Conservation (phyloP, 2,329 filamentous ascomycete species). For the Daldinia sp. region DNA sequence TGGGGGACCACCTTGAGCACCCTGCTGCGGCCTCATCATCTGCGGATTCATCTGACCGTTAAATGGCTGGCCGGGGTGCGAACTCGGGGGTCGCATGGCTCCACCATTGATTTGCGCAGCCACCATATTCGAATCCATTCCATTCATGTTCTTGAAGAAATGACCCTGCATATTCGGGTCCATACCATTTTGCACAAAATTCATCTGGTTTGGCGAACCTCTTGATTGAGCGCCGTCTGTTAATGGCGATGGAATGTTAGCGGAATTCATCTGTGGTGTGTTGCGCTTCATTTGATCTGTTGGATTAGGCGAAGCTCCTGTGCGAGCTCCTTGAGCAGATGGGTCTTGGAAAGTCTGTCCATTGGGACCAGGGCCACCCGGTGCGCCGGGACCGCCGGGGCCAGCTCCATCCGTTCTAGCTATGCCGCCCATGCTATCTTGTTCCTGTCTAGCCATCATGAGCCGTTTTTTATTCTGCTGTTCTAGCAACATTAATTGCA, state of each 20-base stretch:
- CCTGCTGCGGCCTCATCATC: slow-evolving; percentile 58
- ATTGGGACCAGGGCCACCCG: slow-evolving; percentile 61
- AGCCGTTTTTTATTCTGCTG: slow-evolving; percentile 88
- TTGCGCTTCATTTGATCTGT: slow-evolving; percentile 81
- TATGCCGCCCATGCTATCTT: slow-evolving; percentile 68
- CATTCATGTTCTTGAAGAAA: slow-evolving; percentile 65
- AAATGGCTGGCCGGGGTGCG: slow-evolving; percentile 64
- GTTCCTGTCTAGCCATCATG: slow-evolving; percentile 83
- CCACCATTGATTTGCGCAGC: slow-evolving; percentile 66
- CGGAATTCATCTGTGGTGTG: slow-evolving; percentile 75
- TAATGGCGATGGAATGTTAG: slow-evolving; percentile 74
- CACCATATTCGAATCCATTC: slow-evolving; percentile 63
- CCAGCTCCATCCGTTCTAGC: slow-evolving; percentile 60
- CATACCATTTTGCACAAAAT: slow-evolving; percentile 70
- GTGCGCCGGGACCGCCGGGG: slow-evolving; percentile 59
- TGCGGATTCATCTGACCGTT: slow-evolving; percentile 68
- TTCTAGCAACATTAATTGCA: slow-evolving; percentile 87
- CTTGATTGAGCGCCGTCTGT: slow-evolving; percentile 73
- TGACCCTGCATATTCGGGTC: slow-evolving; percentile 68
- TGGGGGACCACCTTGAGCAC: slow-evolving; percentile 51
- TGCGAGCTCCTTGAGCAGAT: slow-evolving; percentile 73
- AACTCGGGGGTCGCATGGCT: slow-evolving; percentile 71
- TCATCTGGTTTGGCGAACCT: slow-evolving; percentile 70
- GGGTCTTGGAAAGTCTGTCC: slow-evolving; percentile 72
- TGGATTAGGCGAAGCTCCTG: slow-evolving; percentile 78